phyloP scores from a whole-genome alignment of 139 green algal species.

The Chlorella sp. region DNA sequence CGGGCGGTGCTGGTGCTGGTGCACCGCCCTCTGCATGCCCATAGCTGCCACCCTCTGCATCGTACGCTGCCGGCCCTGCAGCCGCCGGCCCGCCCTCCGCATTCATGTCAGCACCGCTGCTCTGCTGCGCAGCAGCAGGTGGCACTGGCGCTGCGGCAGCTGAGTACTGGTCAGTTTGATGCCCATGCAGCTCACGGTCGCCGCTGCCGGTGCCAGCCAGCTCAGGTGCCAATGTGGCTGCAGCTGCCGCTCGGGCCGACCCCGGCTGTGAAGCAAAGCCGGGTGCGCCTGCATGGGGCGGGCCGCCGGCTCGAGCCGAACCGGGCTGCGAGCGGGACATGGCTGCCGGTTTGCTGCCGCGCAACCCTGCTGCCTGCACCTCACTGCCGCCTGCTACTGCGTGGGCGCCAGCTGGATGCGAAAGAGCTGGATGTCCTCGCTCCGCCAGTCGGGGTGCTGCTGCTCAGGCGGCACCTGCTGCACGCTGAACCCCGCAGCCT shows the following conservation, averaged over 20 bases:
- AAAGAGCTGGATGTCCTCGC: constrained; percentile 45
- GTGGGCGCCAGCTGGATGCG: constrained; percentile 6
- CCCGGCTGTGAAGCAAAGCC: constrained; percentile 6
- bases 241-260: neutral
- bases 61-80: neutral
- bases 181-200: neutral
- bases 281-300: neutral
- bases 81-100: neutral
- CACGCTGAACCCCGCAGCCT: constrained; percentile 11
- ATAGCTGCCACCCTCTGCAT: neutral
- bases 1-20: neutral
- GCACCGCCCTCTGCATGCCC: neutral
- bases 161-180: too few relatives aligned
- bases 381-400: neutral
- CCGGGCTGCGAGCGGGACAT: constrained; percentile 27
- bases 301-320: neutral
- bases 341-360: neutral
- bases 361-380: neutral
- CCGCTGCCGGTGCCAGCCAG: neutral
- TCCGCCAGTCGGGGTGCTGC: constrained; percentile 54
- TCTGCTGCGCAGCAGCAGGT: neutral
- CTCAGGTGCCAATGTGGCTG: neutral
- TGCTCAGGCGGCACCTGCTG: constrained; percentile 34
- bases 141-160: neutral
- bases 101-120: too few relatives aligned